Evolutionary conservation across 2,329 filamentous ascomycete species (phyloP).

Genomic region (Arthrobotrys musiformis): DNA sequence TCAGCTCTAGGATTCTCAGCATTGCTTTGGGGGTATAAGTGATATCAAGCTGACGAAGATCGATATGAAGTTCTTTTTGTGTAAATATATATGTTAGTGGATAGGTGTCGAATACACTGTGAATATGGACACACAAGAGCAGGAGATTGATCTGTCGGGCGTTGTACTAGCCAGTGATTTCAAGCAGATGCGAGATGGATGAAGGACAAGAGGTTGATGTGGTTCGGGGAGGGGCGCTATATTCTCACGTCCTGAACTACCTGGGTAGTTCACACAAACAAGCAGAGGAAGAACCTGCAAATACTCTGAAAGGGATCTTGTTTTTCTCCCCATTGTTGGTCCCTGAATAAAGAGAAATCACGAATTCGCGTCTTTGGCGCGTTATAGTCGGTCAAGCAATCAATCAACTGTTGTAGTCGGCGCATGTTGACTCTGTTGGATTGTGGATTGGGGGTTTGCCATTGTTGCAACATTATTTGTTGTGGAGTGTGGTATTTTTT

Average conservation of each 20-base stretch:
- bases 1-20: not conserved
- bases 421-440: no score
- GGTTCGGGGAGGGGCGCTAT: no score
- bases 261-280: no score
- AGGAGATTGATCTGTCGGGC: no score
- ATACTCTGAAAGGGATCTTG: not conserved
- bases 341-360: no score
- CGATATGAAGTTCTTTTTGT: no score
- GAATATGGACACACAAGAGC: no score
- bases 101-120: not conserved
- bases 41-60: not conserved
- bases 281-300: no score
- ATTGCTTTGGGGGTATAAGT: not conserved
- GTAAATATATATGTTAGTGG: not conserved
- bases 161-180: no score
- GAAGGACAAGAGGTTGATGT: no score
- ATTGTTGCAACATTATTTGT: not conserved
- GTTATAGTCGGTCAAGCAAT: not conserved
- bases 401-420: not conserved
- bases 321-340: not conserved
- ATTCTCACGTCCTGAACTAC: no score
- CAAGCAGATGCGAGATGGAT: no score
- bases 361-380: not conserved
- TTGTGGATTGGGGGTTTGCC: not conserved
- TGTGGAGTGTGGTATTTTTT: conserved; percentile 24